Conservation (phyloP, 192 early-diverging fungal genomes). For the Geranomyces michiganensis region DNA sequence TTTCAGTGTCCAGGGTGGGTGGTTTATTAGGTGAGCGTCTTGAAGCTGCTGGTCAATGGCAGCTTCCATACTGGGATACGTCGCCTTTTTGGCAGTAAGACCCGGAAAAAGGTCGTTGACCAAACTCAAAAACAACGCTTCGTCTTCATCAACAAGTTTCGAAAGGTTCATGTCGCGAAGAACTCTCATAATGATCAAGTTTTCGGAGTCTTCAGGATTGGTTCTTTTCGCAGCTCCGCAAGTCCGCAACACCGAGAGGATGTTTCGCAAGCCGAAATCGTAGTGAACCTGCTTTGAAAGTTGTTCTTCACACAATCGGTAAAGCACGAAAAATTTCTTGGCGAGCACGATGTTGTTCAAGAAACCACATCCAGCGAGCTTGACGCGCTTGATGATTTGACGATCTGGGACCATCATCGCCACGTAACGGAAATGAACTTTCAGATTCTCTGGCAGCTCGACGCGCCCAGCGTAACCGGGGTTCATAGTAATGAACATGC, state of each 20-base stretch:
- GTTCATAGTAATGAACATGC: constrained; percentile 73
- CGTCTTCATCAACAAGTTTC: constrained; percentile 70
- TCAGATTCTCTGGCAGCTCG: constrained; percentile 68
- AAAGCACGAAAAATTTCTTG: constrained; percentile 70
- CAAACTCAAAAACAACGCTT: constrained; percentile 60
- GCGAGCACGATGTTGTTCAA: constrained; percentile 65
- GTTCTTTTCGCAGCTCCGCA: constrained; percentile 65
- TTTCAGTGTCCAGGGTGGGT: constrained; percentile 69
- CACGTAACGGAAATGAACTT: constrained; percentile 69
- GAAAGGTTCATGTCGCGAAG: constrained; percentile 70
- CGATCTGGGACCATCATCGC: constrained; percentile 73
- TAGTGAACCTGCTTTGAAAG: constrained; percentile 71
- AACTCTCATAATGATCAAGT: constrained; percentile 67
- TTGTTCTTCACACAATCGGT: constrained; percentile 67
- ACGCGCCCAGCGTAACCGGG: constrained; percentile 71
- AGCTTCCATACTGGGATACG: constrained; percentile 58
- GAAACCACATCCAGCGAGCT: constrained; percentile 69
- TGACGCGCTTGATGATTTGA: constrained; percentile 69
- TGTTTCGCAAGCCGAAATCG: constrained; percentile 68
- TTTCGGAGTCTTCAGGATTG: constrained; percentile 64
- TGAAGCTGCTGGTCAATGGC: constrained; percentile 64
- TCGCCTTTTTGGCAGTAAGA: constrained; percentile 59
- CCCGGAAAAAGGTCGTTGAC: constrained; percentile 71
- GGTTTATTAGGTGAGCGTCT: constrained; percentile 60
- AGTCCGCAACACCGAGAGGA: constrained; percentile 66